A percentile compares a stretch with the other conserved stretches of the same genome.
Evolutionary conservation across 140 eudicot species (phyloP).

Genomic region (Anethum foeniculum): DNA sequence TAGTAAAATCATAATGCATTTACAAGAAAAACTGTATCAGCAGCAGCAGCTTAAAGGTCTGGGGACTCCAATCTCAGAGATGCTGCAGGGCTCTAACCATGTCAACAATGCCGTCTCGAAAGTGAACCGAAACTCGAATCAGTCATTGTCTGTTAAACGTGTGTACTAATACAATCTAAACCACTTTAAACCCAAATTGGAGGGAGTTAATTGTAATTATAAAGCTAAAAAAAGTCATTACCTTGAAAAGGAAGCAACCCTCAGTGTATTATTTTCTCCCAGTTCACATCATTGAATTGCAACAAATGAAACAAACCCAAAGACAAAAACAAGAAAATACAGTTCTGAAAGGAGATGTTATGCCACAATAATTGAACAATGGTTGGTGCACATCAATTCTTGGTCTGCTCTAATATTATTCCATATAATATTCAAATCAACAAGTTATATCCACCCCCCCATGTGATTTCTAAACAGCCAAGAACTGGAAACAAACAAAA

Average conservation of each 20-base stretch:
- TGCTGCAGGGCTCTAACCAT: background rate
- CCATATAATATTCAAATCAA: slow-evolving; percentile 33
- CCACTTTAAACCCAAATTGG: background rate
- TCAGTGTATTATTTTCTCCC: background rate
- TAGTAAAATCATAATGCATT: background rate
- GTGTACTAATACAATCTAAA: background rate
- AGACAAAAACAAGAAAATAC: background rate
- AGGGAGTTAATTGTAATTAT: background rate
- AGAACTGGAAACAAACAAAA: slow-evolving; percentile 1
- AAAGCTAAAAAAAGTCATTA: background rate
- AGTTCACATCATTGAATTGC: background rate
- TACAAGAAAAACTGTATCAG: background rate
- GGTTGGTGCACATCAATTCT: slow-evolving; percentile 1
- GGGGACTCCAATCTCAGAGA: background rate
- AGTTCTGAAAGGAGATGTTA: background rate
- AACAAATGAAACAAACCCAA: background rate
- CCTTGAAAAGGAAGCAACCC: background rate
- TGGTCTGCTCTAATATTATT: slow-evolving; percentile 21
- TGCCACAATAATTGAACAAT: slow-evolving; percentile 2
- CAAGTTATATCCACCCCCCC: slow-evolving; percentile 17
- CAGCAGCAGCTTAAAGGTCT: background rate
- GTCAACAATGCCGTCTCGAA: background rate
- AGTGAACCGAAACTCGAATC: background rate
- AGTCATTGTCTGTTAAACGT: background rate
- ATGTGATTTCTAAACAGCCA: slow-evolving; percentile 24